These are phyloP conservation scores for Lachnellula hyalina DNA, from an alignment of 2,329 filamentous ascomycete species.

Conservation along the genomic window DNA sequence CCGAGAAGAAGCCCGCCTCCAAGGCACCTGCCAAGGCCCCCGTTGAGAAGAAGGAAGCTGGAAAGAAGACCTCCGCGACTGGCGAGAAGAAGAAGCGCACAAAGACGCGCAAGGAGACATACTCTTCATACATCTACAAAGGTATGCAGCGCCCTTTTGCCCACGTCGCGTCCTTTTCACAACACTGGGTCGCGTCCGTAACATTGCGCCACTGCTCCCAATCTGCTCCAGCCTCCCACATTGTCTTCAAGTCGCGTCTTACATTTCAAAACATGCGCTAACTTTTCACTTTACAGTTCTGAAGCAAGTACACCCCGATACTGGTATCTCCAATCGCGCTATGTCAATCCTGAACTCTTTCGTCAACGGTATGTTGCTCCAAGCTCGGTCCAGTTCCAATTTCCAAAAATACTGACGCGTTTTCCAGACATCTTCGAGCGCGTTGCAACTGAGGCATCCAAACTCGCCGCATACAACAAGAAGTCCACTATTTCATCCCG, in stretches of 20 bases:
- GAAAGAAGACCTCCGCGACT: slow-evolving; percentile 97
- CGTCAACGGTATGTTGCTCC: slow-evolving; percentile 73
- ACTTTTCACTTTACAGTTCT: slow-evolving; percentile 59
- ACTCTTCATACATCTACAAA: slow-evolving; percentile 99
- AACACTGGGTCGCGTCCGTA: slow-evolving; percentile 15
- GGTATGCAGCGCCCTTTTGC: slow-evolving; percentile 53
- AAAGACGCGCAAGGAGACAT: slow-evolving; percentile 99
- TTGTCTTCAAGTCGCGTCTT: slow-evolving; percentile 18
- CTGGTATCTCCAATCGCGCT: slow-evolving; percentile 99
- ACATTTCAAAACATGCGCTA: slow-evolving; percentile 31
- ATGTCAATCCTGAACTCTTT: slow-evolving; percentile 99
- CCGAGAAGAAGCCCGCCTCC: slow-evolving; percentile 97
- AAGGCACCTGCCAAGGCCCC: slow-evolving; percentile 86
- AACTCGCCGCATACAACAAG: slow-evolving; percentile 99
- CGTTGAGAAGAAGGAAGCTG: slow-evolving; percentile 98
- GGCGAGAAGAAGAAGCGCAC: slow-evolving; percentile 99
- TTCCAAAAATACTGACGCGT: slow-evolving; percentile 21
- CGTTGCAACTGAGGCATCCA: slow-evolving; percentile 96
- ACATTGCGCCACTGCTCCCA: slow-evolving; percentile 7
- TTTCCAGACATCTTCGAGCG: slow-evolving; percentile 95
- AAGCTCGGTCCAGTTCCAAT: not conserved
- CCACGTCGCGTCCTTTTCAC: slow-evolving; percentile 20
- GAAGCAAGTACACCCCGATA: slow-evolving; percentile 99
- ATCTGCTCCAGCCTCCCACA: slow-evolving; percentile 1
- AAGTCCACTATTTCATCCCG: slow-evolving; percentile 99